Evolutionary conservation across 192 early-diverging fungal genomes (phyloP), one percentile per base, ranked within the genome.

Genomic region (Backusella circina): DNA sequence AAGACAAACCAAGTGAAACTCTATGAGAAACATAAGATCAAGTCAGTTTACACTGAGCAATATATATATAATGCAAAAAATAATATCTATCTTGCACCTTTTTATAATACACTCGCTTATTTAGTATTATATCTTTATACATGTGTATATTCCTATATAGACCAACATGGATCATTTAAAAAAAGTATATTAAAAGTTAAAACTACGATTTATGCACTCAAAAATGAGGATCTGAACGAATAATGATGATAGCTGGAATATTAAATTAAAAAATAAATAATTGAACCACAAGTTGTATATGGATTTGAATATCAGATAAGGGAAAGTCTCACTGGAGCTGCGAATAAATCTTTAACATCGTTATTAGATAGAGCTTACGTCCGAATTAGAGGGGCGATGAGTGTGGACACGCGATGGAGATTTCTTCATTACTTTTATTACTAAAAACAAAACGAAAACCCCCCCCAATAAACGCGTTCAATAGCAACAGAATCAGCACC

Each of bases 351-450:
- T 61, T 28, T 28, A 61, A 61, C 54, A 61, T 61, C 54, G 54
- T 61, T 61, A 3, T 61, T 61, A 61, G 54, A 61, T 61, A 61
- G 54, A 61, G 54, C 54, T 61, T 61, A 28, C 54, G 54, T 61
- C 54, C 54, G 54, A 61, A 61, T 61, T 61, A 61, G 54, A 61
- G 54, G 54, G 54, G 54, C 54, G 54, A 61, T 28, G 7, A 61
- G 54, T 61, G 54, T 61, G 54, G 54, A 61, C 54, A 61, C 54
- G 54, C 54, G 54, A 61, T 61, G 54, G 28, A 61, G 54, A 61
- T 28, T 61, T 61, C 23, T 28, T 12, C 8, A 13, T 0, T 28
- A 61, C 6, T 47, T n/a, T n/a, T 47, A 47, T 47, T 23, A 54
- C 5, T 26, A 15, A 13, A 12, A 57, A 57, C 23, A 57, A 61